Evolutionary conservation across 2,329 filamentous ascomycete genomes (phyloP).

Genomic region (Talaromyces sp.): DNA sequence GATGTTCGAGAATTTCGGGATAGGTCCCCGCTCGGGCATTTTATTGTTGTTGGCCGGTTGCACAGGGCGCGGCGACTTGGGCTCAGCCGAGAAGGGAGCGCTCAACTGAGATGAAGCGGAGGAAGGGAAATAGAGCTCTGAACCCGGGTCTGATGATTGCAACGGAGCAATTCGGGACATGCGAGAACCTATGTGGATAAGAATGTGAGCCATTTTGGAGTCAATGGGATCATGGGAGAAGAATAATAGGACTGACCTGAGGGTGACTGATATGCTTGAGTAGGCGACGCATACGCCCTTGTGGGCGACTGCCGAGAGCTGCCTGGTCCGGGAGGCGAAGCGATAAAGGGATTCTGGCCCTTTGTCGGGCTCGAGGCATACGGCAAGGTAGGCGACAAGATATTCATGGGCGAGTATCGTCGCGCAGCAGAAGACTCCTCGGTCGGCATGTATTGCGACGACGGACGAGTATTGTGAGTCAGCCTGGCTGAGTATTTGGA

Average conservation of each 20-base stretch:
- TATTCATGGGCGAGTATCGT: slow-evolving; percentile 94
- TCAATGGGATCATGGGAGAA: neutral
- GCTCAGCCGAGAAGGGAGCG: slow-evolving; percentile 53
- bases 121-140: slow-evolving; percentile 65
- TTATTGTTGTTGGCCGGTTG: slow-evolving; percentile 42
- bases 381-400: slow-evolving; percentile 71
- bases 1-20: slow-evolving; percentile 83
- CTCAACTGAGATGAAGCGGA: slow-evolving; percentile 68
- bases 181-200: slow-evolving; percentile 27
- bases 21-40: slow-evolving; percentile 53
- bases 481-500: slow-evolving; percentile 81
- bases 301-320: slow-evolving; percentile 68
- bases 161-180: slow-evolving; percentile 70
- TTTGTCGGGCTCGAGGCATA: slow-evolving; percentile 62
- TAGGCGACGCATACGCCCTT: slow-evolving; percentile 55
- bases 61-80: slow-evolving; percentile 43
- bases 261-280: slow-evolving; percentile 54
- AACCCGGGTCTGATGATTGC: slow-evolving; percentile 59
- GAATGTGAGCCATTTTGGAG: neutral
- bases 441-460: slow-evolving; percentile 65
- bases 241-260: slow-evolving; percentile 40
- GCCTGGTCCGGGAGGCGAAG: slow-evolving; percentile 47
- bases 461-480: slow-evolving; percentile 64
- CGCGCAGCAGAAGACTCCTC: slow-evolving; percentile 79
- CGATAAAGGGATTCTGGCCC: slow-evolving; percentile 42